phyloP scores from a whole-genome alignment of 495 filamentous ascomycete species.

The Aspergillus campestris region DNA sequence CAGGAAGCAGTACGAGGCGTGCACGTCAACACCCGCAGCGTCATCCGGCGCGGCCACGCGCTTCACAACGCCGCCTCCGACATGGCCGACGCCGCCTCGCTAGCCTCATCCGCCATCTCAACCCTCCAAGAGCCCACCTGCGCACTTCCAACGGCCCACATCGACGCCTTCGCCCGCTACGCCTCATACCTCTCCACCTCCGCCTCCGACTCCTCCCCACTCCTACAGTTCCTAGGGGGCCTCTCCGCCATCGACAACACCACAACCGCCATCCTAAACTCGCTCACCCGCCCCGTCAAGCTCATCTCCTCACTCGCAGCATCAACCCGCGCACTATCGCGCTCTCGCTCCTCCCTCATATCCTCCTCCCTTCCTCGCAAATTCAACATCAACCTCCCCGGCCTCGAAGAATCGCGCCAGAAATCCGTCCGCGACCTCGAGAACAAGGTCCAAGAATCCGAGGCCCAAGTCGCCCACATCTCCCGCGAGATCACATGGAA shows the following conservation, averaged over 20 bases:
- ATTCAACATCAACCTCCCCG: slow-evolving; percentile 43
- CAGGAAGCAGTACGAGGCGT: slow-evolving; percentile 79
- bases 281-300: slow-evolving; percentile 71
- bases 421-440: slow-evolving; percentile 72
- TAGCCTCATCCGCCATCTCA: slow-evolving; percentile 48
- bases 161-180: slow-evolving; percentile 65
- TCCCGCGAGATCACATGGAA: slow-evolving; percentile 80
- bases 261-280: slow-evolving; percentile 66
- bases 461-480: slow-evolving; percentile 56
- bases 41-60: slow-evolving; percentile 49
- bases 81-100: slow-evolving; percentile 55
- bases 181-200: slow-evolving; percentile 56
- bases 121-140: slow-evolving; percentile 38
- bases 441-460: slow-evolving; percentile 57
- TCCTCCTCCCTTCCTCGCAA: slow-evolving; percentile 40
- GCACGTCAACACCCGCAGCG: slow-evolving; percentile 69
- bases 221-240: slow-evolving; percentile 61
- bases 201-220: slow-evolving; percentile 60
- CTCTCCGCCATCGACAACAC: slow-evolving; percentile 71
- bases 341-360: slow-evolving; percentile 61
- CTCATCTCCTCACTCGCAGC: slow-evolving; percentile 63
- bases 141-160: slow-evolving; percentile 55
- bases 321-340: slow-evolving; percentile 60
- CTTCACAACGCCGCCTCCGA: slow-evolving; percentile 42
- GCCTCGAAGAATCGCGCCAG: slow-evolving; percentile 79